Percentiles rank a stretch among this genome's conserved stretches.
Evolutionary conservation across 2,329 filamentous ascomycete genomes (phyloP).

Genomic region (Bipolaris bicolor): DNA sequence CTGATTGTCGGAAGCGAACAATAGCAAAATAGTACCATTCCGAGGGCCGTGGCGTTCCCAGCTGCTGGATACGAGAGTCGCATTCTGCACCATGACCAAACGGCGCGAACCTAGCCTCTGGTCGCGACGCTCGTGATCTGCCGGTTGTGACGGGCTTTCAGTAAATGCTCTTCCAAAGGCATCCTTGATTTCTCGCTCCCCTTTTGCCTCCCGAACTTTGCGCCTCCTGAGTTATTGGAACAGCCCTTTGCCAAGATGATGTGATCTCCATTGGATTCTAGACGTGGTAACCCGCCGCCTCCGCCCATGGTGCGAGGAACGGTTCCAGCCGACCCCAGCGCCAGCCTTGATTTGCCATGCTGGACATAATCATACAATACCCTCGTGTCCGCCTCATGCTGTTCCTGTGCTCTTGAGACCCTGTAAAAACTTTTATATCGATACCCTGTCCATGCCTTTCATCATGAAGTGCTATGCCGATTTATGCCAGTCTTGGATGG

Average conservation of each 20-base stretch:
- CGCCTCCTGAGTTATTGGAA: slow-evolving; percentile 5
- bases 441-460: neutral
- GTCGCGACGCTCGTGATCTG: neutral
- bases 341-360: neutral
- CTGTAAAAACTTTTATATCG: neutral
- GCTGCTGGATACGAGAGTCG: neutral
- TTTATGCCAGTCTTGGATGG: slow-evolving; percentile 1
- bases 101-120: neutral
- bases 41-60: slow-evolving; percentile 2
- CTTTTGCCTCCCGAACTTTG: neutral
- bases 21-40: neutral
- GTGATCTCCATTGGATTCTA: neutral
- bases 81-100: neutral
- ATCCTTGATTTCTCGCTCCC: neutral
- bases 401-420: neutral
- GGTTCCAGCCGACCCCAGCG: neutral
- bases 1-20: slow-evolving; percentile 8
- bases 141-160: neutral
- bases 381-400: neutral
- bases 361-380: neutral
- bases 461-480: slow-evolving; percentile 2
- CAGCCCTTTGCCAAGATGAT: neutral
- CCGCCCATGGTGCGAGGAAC: neutral
- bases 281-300: neutral
- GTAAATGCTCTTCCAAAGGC: neutral